phyloP scores from a whole-genome alignment of 1,139 yeast genomes.

The Suhomyces yuchorum region DNA sequence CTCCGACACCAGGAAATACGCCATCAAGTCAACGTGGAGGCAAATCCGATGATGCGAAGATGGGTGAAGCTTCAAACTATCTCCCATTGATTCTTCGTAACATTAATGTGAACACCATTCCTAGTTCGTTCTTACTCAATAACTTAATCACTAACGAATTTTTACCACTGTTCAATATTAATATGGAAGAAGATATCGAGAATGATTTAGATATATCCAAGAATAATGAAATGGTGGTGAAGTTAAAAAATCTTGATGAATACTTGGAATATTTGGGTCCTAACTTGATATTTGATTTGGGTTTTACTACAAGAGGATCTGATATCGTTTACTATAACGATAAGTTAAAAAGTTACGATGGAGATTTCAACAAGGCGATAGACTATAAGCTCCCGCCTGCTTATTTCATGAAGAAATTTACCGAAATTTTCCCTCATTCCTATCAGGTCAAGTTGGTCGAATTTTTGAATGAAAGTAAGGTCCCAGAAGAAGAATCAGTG shows the following conservation, averaged over 20 bases:
- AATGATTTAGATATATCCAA: slow-evolving; percentile 35
- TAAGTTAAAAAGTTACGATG: neutral
- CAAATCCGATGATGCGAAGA: slow-evolving; percentile 12
- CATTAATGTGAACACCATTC: slow-evolving; percentile 61
- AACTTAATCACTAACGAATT: slow-evolving; percentile 23
- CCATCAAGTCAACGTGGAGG: slow-evolving; percentile 9
- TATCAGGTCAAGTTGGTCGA: slow-evolving; percentile 39
- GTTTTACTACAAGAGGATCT: slow-evolving; percentile 26
- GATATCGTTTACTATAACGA: slow-evolving; percentile 15
- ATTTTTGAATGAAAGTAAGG: slow-evolving; percentile 28
- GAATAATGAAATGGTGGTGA: slow-evolving; percentile 35
- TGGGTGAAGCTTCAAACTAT: slow-evolving; percentile 51
- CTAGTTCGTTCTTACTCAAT: slow-evolving; percentile 47
- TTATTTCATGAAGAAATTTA: slow-evolving; percentile 17
- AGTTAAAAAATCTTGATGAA: slow-evolving; percentile 31
- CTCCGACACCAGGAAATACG: slow-evolving; percentile 9
- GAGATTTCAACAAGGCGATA: neutral
- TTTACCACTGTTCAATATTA: slow-evolving; percentile 33
- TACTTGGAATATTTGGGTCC: slow-evolving; percentile 38
- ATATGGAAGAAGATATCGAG: slow-evolving; percentile 38
- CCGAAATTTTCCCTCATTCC: slow-evolving; percentile 34
- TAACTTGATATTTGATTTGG: slow-evolving; percentile 42
- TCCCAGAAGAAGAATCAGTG: slow-evolving; percentile 24
- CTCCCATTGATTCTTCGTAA: slow-evolving; percentile 65
- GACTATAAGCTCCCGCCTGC: slow-evolving; percentile 12